Evolutionary conservation across 2,329 filamentous ascomycete genomes (phyloP), one percentile per base, ranked within the genome.

Genomic region (Diaporthe aspalathi): DNA sequence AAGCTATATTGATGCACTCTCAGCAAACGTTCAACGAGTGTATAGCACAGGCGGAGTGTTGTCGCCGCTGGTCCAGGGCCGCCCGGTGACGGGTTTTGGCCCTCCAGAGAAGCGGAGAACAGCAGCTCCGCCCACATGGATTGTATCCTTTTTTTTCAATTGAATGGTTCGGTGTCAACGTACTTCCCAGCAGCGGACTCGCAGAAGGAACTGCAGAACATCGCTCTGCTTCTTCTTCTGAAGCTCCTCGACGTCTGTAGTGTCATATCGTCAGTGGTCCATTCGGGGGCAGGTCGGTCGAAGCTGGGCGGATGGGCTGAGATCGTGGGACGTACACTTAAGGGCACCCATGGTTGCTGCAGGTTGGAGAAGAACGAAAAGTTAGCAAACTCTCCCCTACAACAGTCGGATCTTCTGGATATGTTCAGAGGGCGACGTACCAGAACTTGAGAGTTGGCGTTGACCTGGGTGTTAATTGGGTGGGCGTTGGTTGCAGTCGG

Each of bases 151-250:
- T 43, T 38, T 43, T 70, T 73, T 65, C 68, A 70, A 74, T 69
- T 72, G 73, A 75, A 78, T 77, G 77, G 76, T 79, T 79, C 76
- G 78, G 78, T 79, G 82, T 88, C 81, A 89, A 90, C 90, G 88
- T 90, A 95, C 95, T 94, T 99, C 96, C 96, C 96, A 99, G 95
- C 96, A 99, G 89, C 96, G 95, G 84, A 97, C 94, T 86, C 94
- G 95, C 87, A 98, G 94, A 89, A 99, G 93, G 92, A 99, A 99
- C 90, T 95, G 95, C 90, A 98, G 94, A 84, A 99, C 93, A 91
- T 99, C 96, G 86, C 94, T 97, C 93, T 99, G 96, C 94, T 99
- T 99, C 94, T 97, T 98, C 94, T 99, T 98, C 88, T 98, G 94
- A 90, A 99, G 93, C 92, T 99, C 96, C 92, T 99, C 97, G 89